A percentile compares a stretch with the other conserved stretches of the same genome.
These are phyloP conservation scores for Linum trigynum DNA, from an alignment of 345 rosid genomes.

Conservation along the genomic window DNA sequence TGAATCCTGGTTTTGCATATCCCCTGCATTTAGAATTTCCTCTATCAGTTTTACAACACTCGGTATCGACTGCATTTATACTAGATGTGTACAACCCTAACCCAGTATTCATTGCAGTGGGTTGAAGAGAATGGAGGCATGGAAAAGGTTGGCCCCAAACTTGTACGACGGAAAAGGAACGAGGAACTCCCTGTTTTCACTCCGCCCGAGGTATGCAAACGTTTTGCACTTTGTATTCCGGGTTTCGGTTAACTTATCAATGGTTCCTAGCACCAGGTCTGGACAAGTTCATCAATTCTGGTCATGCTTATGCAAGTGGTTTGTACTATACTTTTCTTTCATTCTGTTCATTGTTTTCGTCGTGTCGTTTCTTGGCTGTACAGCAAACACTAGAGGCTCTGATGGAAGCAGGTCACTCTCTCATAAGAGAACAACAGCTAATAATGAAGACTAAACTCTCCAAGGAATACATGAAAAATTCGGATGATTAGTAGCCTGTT, in stretches of 20 bases:
- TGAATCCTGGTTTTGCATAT: no score
- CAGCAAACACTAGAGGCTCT: conserved; percentile 95
- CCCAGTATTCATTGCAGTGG: conserved; percentile 43
- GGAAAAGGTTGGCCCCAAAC: conserved; percentile 54
- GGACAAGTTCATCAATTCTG: neutral
- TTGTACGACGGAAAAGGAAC: conserved; percentile 45
- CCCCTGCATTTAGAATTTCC: no score
- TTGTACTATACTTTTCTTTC: neutral
- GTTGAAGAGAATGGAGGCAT: conserved; percentile 76
- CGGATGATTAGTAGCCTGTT: conserved; percentile 28
- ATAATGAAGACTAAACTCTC: conserved; percentile 72
- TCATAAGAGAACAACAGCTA: conserved; percentile 63
- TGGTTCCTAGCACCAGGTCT: neutral
- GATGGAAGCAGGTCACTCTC: conserved; percentile 82
- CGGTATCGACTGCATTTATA: neutral
- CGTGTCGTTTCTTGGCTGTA: conserved; percentile 10
- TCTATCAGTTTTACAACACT: no score
- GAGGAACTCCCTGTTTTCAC: conserved; percentile 55
- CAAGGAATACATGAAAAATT: conserved; percentile 86
- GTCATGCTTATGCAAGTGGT: neutral
- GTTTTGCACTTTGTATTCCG: neutral
- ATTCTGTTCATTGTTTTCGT: neutral
- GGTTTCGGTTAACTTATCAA: conserved; percentile 5
- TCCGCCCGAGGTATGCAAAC: conserved; percentile 57
- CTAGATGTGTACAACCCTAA: neutral